phyloP scores from a whole-genome alignment of 768 basidiomycete species.

The Termitomyces sp. region DNA sequence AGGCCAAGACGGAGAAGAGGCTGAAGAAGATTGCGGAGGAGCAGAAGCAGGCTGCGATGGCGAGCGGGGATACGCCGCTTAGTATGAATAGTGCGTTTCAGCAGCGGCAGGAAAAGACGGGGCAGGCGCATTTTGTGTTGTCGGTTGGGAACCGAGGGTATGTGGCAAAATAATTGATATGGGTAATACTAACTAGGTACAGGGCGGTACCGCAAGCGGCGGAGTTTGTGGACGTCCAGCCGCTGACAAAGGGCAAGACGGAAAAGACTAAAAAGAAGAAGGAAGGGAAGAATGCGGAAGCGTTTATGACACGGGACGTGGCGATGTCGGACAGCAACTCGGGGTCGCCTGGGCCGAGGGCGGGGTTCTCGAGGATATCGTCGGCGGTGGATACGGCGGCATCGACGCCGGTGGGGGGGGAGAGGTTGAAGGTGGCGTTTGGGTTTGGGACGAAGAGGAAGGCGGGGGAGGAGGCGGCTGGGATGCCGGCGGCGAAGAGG shows the following conservation, averaged over 20 bases:
- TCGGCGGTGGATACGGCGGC: constrained; percentile 47
- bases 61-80: constrained; percentile 89
- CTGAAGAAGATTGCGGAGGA: constrained; percentile 98
- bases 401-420: constrained; percentile 52
- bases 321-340: constrained; percentile 24
- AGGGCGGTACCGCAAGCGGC: constrained; percentile 85
- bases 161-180: constrained; percentile 14
- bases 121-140: constrained; percentile 94
- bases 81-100: constrained; percentile 96
- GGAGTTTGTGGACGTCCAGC: constrained; percentile 77
- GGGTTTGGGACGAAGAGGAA: constrained; percentile 80
- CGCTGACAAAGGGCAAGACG: constrained; percentile 77
- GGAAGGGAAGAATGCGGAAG: constrained; percentile 48
- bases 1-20: constrained; percentile 95
- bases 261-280: constrained; percentile 83
- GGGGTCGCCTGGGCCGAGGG: constrained; percentile 62
- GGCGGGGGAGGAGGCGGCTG: constrained; percentile 63
- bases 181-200: not conserved
- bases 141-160: constrained; percentile 92
- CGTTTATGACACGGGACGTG: constrained; percentile 80
- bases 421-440: constrained; percentile 72
- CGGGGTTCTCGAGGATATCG: constrained; percentile 75
- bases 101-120: constrained; percentile 87
- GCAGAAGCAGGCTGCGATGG: constrained; percentile 90
- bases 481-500: constrained; percentile 62